Base-by-base conservation (phyloP, 306 rosid genomes). In the Senna siamea region DNA sequence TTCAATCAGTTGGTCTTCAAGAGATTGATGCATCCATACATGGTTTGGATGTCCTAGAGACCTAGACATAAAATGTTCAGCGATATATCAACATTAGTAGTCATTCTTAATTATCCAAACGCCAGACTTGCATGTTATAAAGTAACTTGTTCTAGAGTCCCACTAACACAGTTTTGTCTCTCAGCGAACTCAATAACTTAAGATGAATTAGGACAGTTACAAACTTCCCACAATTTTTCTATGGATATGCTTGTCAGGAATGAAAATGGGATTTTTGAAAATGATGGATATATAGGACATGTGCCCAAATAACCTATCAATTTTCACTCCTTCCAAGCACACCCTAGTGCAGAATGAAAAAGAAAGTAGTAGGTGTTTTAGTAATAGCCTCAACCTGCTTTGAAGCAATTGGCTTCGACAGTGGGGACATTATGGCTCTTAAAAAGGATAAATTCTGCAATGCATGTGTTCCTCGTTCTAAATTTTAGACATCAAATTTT, bases 391-490 rank as follows among this genome's bases (percentile, higher is more conserved):
- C 57, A 72, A 54, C 17, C 28, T 23, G 6, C 54, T 55, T 26
- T 40, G 66, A 40, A 43, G 57, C 68, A 17, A 47, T 44, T 59
- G 38, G 55, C 47, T 57, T 19, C 43, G 44, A 56, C 15, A 26
- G 30, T 41, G 56, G 46, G 52, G 35, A n/a, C 32, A 30, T 2
- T 28, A 19, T 44, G 22, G 15, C 4, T 43, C 34, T 23, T 38
- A 35, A 55, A 10, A 23, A 22, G 50, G 19, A 55, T 7, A 32
- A 32, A 17, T 7, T 59, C 18, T 15, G 23, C 1, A 0, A 32
- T 15, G 44, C 6, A 55, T 13, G 22, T 46, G 9, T 51, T 17
- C 20, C 68, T 34, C 17, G 32, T 20, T 35, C 52, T 20, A 10
- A 76, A 48, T 48, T 59, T 11, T 46, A 37, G 54, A 19, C 12